Evolutionary conservation across 805 yeast genomes (phyloP).

Genomic region (Sungouiozyma intestinalis): DNA sequence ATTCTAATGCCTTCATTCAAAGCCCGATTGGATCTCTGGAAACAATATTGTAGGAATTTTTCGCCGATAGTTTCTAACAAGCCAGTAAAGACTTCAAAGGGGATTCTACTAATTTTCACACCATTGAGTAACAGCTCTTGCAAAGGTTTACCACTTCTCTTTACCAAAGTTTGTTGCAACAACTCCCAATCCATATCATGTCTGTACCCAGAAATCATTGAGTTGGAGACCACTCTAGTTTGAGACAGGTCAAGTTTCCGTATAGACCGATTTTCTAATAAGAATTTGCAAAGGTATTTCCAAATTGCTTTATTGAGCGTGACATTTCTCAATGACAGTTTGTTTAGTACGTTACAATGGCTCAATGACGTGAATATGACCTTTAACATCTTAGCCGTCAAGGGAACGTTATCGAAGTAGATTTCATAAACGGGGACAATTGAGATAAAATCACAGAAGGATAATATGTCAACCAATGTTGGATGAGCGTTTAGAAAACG

Average conservation of each 20-base stretch:
- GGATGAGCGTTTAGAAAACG: slow-evolving; percentile 83
- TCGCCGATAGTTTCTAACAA: slow-evolving; percentile 48
- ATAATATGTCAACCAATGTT: slow-evolving; percentile 73
- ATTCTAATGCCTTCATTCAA: slow-evolving; percentile 31
- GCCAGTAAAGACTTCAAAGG: slow-evolving; percentile 37
- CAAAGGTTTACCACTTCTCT: slow-evolving; percentile 51
- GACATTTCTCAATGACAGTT: slow-evolving; percentile 69
- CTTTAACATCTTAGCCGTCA: slow-evolving; percentile 68
- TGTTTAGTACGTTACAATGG: slow-evolving; percentile 55
- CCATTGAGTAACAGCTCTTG: slow-evolving; percentile 77
- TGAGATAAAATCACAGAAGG: slow-evolving; percentile 80
- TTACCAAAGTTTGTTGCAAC: slow-evolving; percentile 55
- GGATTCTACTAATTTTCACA: slow-evolving; percentile 49
- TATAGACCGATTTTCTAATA: slow-evolving; percentile 50
- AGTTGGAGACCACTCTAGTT: slow-evolving; percentile 33
- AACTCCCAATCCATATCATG: slow-evolving; percentile 77
- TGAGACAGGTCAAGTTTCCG: slow-evolving; percentile 64
- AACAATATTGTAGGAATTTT: slow-evolving; percentile 2
- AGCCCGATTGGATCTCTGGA: neutral
- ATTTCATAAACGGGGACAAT: slow-evolving; percentile 74
- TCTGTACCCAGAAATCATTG: slow-evolving; percentile 35
- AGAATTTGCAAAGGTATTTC: slow-evolving; percentile 66
- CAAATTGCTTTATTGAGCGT: slow-evolving; percentile 65
- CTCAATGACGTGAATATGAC: slow-evolving; percentile 61
- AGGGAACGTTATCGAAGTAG: slow-evolving; percentile 66